Evolutionary conservation across 768 basidiomycete species (phyloP).

Genomic region (Tylopilus intermedius): DNA sequence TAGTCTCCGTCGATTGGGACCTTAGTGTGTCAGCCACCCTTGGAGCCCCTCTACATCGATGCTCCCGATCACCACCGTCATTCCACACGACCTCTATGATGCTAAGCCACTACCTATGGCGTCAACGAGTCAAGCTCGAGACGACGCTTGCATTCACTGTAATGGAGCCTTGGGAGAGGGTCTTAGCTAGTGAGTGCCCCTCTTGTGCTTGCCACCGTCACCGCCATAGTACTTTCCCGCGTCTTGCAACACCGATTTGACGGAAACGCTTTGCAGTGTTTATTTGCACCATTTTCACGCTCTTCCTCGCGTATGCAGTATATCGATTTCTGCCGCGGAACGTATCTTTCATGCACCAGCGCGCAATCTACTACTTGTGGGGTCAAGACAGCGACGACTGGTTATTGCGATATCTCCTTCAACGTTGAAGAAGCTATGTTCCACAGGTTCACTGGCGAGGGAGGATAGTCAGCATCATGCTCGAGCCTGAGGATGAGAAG

Average conservation of each 20-base stretch:
- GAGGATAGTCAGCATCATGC: slow-evolving; percentile 5
- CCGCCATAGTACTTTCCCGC: neutral
- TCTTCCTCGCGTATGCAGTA: slow-evolving; percentile 47
- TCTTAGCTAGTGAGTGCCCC: slow-evolving; percentile 48
- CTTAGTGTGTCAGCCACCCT: neutral
- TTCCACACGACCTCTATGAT: slow-evolving; percentile 16
- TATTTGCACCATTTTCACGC: slow-evolving; percentile 36
- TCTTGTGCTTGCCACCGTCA: neutral
- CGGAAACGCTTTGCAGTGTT: slow-evolving; percentile 32
- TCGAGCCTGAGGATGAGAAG: neutral
- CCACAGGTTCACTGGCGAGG: slow-evolving; percentile 1
- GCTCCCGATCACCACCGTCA: neutral
- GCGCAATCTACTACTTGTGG: slow-evolving; percentile 60
- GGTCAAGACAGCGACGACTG: slow-evolving; percentile 45
- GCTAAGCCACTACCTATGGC: slow-evolving; percentile 28
- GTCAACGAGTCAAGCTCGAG: slow-evolving; percentile 37
- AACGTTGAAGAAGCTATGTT: slow-evolving; percentile 25
- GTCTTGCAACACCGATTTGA: neutral
- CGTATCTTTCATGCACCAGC: slow-evolving; percentile 45
- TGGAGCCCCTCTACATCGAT: neutral
- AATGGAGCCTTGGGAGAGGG: slow-evolving; percentile 69
- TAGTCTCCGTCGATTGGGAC: too few species aligned
- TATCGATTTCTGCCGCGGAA: slow-evolving; percentile 57
- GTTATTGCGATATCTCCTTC: slow-evolving; percentile 24
- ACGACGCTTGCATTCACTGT: slow-evolving; percentile 57